Base-by-base conservation (phyloP, 768 basidiomycete species). In the Termitomyces sp. region DNA sequence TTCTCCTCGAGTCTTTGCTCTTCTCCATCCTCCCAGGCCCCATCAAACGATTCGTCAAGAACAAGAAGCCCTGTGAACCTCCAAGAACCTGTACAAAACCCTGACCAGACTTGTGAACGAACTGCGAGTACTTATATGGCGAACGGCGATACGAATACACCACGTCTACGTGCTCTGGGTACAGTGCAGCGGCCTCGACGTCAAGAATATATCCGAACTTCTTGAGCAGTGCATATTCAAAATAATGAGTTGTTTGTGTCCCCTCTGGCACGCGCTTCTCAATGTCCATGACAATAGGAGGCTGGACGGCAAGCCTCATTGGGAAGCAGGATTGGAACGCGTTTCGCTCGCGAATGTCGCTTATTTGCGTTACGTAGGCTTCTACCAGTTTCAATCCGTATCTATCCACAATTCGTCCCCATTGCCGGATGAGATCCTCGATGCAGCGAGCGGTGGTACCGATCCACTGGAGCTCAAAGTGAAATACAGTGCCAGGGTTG, bases 381-480 rank as follows among this genome's bases (percentile, higher is more conserved):
- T 98, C 97, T 24, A 98, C 90, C 10, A 99, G 83, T 68, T 85
- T 91, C 55, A 98, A 76, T 3, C 96, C 96, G 59, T 94, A 94
- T 51, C 87, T 81, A 61, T 96, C 94, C 46, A 95, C 91, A 4
- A 83, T 80, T 41, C 90, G 79, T 55, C 82, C 83, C 90, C 94
- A 94, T 52, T 82, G 79, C 39, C 88, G 84, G 24, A 97, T 78
- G 52, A 88, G 81, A 62, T 96, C 94, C 61, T 98, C 95, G 52
- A 98, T 90, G 61, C 87, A 88, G 22, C 91, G 84, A 24, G 94
- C 93, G 1, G 94, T 94, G 2, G 94, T 90, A 2, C 93, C 94
- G 41, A 98, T 88, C 96, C 97, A 99, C 60, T 96, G 92, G 29
- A 99, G 78, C 71, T 99, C 95, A 64, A 98, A 94, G 70, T 98